Evolutionary conservation across 2,329 filamentous ascomycete genomes (phyloP), one percentile per base, ranked within the genome.

Genomic region (Fusarium nelsonii): DNA sequence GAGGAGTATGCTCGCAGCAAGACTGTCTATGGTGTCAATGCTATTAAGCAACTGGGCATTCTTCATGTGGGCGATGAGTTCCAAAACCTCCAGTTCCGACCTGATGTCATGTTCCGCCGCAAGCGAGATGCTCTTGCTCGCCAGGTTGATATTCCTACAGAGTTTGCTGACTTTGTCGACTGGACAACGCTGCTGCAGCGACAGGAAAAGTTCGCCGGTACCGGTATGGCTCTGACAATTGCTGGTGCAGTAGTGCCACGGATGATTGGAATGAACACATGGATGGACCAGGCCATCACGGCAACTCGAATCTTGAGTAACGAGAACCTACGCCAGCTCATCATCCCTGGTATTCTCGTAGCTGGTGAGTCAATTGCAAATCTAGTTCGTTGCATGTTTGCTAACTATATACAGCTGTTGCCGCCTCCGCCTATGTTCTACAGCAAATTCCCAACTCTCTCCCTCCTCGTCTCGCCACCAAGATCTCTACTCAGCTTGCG

Each of bases 91-190:
- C 92, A 89, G 71, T 97, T 99, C 88, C 89, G 92, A 32, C 89
- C 93, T 2, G 94, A 97, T 73, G 89, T 94, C 76, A 98, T 99
- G 96, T 99, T 98, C 84, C 90, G 89, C 63, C 90, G 92, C 65
- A 91, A 91, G 75, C 88, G 90, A 63, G 93, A 99, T 78, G 88
- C 89, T 3, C 83, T 97, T 40, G 94, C 93, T 8, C 89, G 93
- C 68, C 91, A 97, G 76, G 90, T 98, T 16, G 90, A 97, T 64
- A 90, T 97, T 20, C 89, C 96, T 55, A 92, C 96, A 6, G 94
- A 99, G 76, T 73, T 97, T 1, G 92, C 87, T 87, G 96, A 99
- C 81, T 98, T 99, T 84, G 92, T 99, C 74, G 96, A 99, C 79
- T 85, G 94, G 78, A 86, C 89, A 18, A 92, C 89, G 12, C 81